Conservation (phyloP, 1,284 basidiomycete genomes). For the Ustilago trichophora region DNA sequence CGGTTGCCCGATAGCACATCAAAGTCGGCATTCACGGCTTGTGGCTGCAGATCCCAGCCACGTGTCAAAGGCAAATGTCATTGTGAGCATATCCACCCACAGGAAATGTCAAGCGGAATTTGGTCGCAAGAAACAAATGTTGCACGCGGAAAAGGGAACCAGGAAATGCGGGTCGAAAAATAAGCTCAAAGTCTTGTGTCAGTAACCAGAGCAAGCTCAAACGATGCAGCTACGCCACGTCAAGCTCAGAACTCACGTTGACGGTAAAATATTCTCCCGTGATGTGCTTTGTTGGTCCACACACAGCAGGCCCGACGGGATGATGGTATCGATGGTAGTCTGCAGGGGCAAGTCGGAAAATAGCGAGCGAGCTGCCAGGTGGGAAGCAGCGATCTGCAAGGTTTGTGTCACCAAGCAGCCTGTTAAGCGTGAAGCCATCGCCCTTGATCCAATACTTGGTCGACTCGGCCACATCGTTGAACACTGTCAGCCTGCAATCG, state of each 20-base stretch:
- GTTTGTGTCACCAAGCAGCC: slow-evolving; percentile 74
- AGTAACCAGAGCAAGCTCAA: too few relatives aligned
- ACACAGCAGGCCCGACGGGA: slow-evolving; percentile 78
- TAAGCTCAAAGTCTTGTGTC: too few relatives aligned
- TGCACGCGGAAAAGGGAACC: too few relatives aligned
- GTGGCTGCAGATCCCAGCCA: slow-evolving; percentile 27
- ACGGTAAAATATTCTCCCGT: slow-evolving; percentile 64
- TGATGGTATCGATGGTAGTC: slow-evolving; percentile 97
- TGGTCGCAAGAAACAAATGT: too few relatives aligned
- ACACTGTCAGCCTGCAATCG: slow-evolving; percentile 93
- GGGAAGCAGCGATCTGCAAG: slow-evolving; percentile 67
- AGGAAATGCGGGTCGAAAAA: not conserved
- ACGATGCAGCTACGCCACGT: slow-evolving; percentile 79
- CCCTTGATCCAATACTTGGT: slow-evolving; percentile 97
- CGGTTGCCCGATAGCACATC: slow-evolving; percentile 60
- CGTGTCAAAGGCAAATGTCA: not conserved
- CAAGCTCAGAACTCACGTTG: slow-evolving; percentile 75
- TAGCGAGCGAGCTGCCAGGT: slow-evolving; percentile 69
- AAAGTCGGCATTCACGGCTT: slow-evolving; percentile 59
- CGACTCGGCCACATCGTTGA: slow-evolving; percentile 83
- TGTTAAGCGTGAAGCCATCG: slow-evolving; percentile 83
- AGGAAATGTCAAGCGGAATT: too few relatives aligned
- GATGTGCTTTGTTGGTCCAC: slow-evolving; percentile 70
- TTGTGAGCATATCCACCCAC: not conserved
- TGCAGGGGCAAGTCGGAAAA: slow-evolving; percentile 81